These are phyloP conservation scores for Aspergillus clavatus DNA, from an alignment of 2,329 filamentous ascomycete species.

Conservation along the genomic window DNA sequence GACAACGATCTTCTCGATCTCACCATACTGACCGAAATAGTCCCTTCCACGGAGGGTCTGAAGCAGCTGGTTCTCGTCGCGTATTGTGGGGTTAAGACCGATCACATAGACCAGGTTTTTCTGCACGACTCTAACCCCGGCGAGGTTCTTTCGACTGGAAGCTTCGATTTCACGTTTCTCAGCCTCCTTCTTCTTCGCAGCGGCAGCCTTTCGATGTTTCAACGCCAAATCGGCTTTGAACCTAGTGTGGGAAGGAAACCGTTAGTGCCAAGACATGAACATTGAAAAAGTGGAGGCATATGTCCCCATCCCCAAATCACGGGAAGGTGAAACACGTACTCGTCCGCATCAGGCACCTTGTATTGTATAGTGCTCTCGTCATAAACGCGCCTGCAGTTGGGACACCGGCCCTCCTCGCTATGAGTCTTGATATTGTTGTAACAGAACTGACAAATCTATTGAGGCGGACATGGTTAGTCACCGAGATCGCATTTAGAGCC, in stretches of 20 bases:
- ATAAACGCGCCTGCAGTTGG: constrained; percentile 92
- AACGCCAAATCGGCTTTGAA: constrained; percentile 49
- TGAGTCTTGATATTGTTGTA: constrained; percentile 99
- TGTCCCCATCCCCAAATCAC: background rate
- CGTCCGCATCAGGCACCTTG: constrained; percentile 90
- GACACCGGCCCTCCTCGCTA: constrained; percentile 86
- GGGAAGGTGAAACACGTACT: constrained; percentile 58
- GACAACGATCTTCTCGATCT: constrained; percentile 97
- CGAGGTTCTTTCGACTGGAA: constrained; percentile 90
- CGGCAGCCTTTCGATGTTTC: constrained; percentile 90
- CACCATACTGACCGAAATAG: constrained; percentile 97
- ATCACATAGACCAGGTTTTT: constrained; percentile 99
- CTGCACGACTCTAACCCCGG: constrained; percentile 91
- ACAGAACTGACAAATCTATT: constrained; percentile 96
- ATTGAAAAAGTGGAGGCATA: constrained; percentile 1
- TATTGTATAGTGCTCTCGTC: constrained; percentile 97
- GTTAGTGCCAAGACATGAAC: constrained; percentile 18
- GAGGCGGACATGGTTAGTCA: constrained; percentile 4
- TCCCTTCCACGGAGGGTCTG: constrained; percentile 84
- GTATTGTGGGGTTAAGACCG: constrained; percentile 82
- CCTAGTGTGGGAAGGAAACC: constrained; percentile 25
- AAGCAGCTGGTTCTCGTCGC: constrained; percentile 79
- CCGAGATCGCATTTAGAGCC: background rate
- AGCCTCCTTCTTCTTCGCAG: constrained; percentile 84
- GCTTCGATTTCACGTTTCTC: constrained; percentile 96